Percentiles rank a stretch among this genome's conserved stretches.
These are phyloP conservation scores for Hypoxylon sp. DNA, from an alignment of 2,329 filamentous ascomycete species.

Conservation along the genomic window DNA sequence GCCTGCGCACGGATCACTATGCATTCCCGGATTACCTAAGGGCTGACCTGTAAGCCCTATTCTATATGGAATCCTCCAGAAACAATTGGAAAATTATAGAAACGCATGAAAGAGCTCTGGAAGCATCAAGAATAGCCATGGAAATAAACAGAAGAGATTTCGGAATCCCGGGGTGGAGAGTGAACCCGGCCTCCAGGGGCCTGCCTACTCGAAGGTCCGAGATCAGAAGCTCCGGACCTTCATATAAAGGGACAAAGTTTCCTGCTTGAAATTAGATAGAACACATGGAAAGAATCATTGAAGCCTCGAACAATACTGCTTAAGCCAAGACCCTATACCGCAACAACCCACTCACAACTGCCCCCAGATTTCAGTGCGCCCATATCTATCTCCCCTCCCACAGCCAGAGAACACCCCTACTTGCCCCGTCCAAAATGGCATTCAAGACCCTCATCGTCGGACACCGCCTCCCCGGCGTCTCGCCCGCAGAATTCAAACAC, in stretches of 20 bases:
- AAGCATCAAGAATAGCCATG: neutral
- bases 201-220: neutral
- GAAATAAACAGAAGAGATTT: neutral
- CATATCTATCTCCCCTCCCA: neutral
- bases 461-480: conserved; percentile 18
- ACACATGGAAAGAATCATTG: too few relatives aligned
- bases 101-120: neutral
- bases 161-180: neutral
- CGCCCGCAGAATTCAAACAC: conserved; percentile 35
- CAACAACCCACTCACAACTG: neutral
- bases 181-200: neutral
- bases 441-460: conserved; percentile 21
- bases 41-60: neutral
- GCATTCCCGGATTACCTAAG: neutral
- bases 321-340: neutral
- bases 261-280: neutral
- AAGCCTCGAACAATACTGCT: neutral
- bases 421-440: conserved; percentile 1
- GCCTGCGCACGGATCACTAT: neutral
- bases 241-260: conserved; percentile 1
- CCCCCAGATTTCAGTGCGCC: neutral
- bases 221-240: neutral
- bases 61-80: neutral
- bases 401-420: neutral
- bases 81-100: neutral